Base-by-base conservation (phyloP, 495 filamentous ascomycete species). In the Hamigera avellanea region DNA sequence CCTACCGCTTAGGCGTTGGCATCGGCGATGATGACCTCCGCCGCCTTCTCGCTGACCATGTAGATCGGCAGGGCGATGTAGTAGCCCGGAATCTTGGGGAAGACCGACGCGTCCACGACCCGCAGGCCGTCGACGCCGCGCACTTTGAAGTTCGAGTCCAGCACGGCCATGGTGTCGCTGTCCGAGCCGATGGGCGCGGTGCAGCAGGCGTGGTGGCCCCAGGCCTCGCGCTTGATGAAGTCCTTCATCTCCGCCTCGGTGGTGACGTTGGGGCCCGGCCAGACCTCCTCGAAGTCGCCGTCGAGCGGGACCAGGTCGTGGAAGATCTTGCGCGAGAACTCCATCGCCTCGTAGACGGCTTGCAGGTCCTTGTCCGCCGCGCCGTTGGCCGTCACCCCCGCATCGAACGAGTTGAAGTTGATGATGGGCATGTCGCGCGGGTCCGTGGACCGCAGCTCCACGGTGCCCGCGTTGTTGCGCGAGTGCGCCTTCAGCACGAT, bases 11-110 rank as follows among this genome's bases (percentile, higher is more conserved):
- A n/a, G n/a, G n/a, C n/a, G n/a, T n/a, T n/a, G n/a, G n/a, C 55
- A 46, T 48, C 69, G 3, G 50, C 57, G 26, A 75, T 41, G 27
- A 80, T 77, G 15, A 75, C 73, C 33, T 73, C 75, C 0, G 72
- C 65, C 1, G 76, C 77, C 64, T 80, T 80, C 46, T 75, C 71
- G 31, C 66, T 68, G 16, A 80, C 45, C 66, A 79, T 76, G 47
- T 79, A 78, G 1, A 74, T 75, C 3, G 76, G 66, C 27, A 72
- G 50, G 15, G 62, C 62, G n/a, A 73, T 69, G 29, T 75, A 81
- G n/a, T 66, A 68, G 0, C 77, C 77, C 8, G 73, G 74, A 32
- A 74, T 73, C 42, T 58, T 54, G 2, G 75, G 73, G 36, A 67
- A 78, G 5, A 70, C 66, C 7, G 62, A 69, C 10, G 74, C 76